A percentile compares a stretch with the other conserved stretches of the same genome.
phyloP scores from a whole-genome alignment of 2,329 filamentous ascomycete species.

The Stromatinia cepivora region DNA sequence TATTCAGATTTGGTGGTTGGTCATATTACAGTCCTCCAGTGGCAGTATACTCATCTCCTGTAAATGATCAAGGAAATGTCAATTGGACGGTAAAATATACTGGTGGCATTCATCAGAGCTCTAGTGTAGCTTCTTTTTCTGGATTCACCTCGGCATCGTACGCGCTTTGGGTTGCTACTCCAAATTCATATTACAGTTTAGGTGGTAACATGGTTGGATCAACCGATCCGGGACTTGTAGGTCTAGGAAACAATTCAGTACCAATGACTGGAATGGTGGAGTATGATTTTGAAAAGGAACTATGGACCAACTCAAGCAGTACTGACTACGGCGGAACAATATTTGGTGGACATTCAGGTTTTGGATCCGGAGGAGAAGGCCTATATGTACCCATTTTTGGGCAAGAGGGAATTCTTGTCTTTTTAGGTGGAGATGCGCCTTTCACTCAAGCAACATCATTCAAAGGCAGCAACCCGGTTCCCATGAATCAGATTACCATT shows the following conservation, averaged over 20 bases:
- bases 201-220: neutral
- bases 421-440: neutral
- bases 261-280: neutral
- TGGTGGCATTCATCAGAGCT: neutral
- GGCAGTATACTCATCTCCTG: neutral
- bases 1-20: neutral
- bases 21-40: neutral
- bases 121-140: neutral
- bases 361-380: neutral
- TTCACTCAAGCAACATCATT: neutral
- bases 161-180: neutral
- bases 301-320: slow-evolving; percentile 1
- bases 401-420: neutral
- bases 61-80: neutral
- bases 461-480: neutral
- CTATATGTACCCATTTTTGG: neutral
- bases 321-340: neutral
- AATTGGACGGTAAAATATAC: neutral
- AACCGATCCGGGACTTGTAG: neutral
- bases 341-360: neutral
- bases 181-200: neutral
- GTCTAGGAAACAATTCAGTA: neutral
- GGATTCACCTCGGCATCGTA: neutral
- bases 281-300: neutral
- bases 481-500: neutral